Base-by-base conservation (phyloP, 331 rosid species). In the Malus hybrid region DNA sequence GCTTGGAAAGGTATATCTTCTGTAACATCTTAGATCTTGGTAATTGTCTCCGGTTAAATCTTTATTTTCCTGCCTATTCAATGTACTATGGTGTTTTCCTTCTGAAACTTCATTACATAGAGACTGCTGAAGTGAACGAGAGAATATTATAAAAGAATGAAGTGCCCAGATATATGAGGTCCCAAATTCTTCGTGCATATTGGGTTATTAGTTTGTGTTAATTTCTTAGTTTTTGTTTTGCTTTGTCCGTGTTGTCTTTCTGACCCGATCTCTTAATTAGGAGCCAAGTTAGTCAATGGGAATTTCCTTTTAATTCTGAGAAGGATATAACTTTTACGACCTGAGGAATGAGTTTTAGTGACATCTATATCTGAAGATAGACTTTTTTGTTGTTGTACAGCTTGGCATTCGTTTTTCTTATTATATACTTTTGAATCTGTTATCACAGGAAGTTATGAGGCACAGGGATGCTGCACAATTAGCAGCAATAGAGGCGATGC, bases 391-490 rank as follows among this genome's bases (percentile, higher is more conserved):
- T 60, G 24, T 68, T 48, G 7, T 65, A 15, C 22, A 28, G 71
- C 71, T 69, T 11, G 1, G 13, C 50, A 10, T 67, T 44, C 14
- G 62, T 42, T 60, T 32, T 62, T 70, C 78, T 74, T 58, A 65
- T 62, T 50, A 58, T 52, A 46, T 79, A 68, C 63, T 76, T 64
- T 66, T 68, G 64, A n/a, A 10, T 62, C 72, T 60, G 42, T 70
- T 79, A 32, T 75, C 26, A 46, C 85, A 93, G 98, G 92, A 91
- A 85, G 89, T 93, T 74, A 76, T 93, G 88, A 93, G 77, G 86
- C 92, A 85, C 66, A 91, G 98, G 77, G 98, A 93, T 87, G 87
- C 91, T 14, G 97, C 97, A 55, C 98, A 86, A 77, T 60, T 86
- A 19, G 96, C 96, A 58, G 97, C 96, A 76, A 73, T 74, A 71